A percentile compares a stretch with the other conserved stretches of the same genome.
phyloP scores from a whole-genome alignment of 805 yeast genomes.

The Schizosaccharomyces octosporus region DNA sequence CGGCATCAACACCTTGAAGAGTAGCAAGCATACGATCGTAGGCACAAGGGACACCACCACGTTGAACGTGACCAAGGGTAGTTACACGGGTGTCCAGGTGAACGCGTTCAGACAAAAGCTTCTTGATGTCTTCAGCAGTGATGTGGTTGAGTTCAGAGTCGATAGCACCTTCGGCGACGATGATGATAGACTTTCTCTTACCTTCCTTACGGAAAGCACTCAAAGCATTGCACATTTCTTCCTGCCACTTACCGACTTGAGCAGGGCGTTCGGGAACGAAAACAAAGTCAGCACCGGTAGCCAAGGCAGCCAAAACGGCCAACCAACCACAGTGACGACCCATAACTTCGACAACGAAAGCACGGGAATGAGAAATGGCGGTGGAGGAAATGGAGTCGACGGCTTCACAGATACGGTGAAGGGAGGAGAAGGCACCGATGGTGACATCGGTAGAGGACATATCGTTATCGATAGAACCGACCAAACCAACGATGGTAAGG shows the following conservation, averaged over 20 bases:
- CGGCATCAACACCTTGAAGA: constrained; percentile 92
- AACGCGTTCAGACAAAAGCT: constrained; percentile 45
- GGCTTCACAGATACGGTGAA: constrained; percentile 78
- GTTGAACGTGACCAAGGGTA: constrained; percentile 88
- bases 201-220: constrained; percentile 62
- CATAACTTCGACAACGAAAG: constrained; percentile 95
- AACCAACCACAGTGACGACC: constrained; percentile 99
- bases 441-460: constrained; percentile 94
- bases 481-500: constrained; percentile 75
- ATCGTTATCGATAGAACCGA: constrained; percentile 93
- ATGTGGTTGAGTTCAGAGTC: constrained; percentile 61
- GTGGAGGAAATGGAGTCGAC: constrained; percentile 95
- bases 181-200: constrained; percentile 80
- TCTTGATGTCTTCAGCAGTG: constrained; percentile 54
- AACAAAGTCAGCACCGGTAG: constrained; percentile 85
- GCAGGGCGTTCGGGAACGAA: constrained; percentile 91
- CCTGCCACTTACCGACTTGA: constrained; percentile 45
- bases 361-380: constrained; percentile 89
- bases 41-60: constrained; percentile 97
- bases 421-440: constrained; percentile 83
- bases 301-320: constrained; percentile 89
- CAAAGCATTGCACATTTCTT: constrained; percentile 31
- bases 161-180: constrained; percentile 95
- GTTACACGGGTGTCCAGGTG: constrained; percentile 90
- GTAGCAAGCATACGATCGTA: constrained; percentile 80